Conservation (phyloP, 805 yeast genomes). For the Myxozyma geophila region DNA sequence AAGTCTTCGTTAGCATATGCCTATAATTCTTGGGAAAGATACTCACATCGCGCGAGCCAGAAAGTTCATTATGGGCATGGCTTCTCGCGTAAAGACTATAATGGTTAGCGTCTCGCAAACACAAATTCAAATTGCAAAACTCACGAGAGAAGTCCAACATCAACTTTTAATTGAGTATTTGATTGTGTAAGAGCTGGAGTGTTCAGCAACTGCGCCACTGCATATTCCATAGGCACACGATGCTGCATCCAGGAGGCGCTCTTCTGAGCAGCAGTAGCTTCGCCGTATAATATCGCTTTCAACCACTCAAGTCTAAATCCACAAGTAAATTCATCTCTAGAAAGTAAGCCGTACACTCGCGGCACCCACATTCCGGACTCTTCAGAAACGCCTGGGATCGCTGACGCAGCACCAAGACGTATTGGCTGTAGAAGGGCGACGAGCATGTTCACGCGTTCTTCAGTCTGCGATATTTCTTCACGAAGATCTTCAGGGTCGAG, state of each 20-base stretch:
- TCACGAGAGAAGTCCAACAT: slow-evolving; percentile 17
- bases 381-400: slow-evolving; percentile 23
- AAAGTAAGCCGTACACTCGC: slow-evolving; percentile 31
- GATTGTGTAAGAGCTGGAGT: slow-evolving; percentile 3
- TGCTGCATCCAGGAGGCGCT: not conserved
- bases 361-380: slow-evolving; percentile 35
- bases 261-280: slow-evolving; percentile 5
- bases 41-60: slow-evolving; percentile 30
- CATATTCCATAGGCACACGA: slow-evolving; percentile 34
- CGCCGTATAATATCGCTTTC: slow-evolving; percentile 26
- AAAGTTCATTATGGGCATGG: slow-evolving; percentile 27
- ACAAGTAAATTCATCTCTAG: slow-evolving; percentile 17
- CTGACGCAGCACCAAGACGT: slow-evolving; percentile 22
- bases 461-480: slow-evolving; percentile 19
- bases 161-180: slow-evolving; percentile 18
- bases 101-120: not conserved
- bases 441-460: slow-evolving; percentile 30
- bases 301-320: slow-evolving; percentile 35
- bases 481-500: not conserved
- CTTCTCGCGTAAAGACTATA: slow-evolving; percentile 26
- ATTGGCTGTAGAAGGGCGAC: slow-evolving; percentile 30
- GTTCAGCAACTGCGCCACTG: slow-evolving; percentile 24
- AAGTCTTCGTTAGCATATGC: not conserved
- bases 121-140: not conserved
- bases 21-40: too few species aligned